Evolutionary conservation across 1,284 basidiomycete species (phyloP), one percentile per base, ranked within the genome.

Genomic region (Microbotryum scabiosae): DNA sequence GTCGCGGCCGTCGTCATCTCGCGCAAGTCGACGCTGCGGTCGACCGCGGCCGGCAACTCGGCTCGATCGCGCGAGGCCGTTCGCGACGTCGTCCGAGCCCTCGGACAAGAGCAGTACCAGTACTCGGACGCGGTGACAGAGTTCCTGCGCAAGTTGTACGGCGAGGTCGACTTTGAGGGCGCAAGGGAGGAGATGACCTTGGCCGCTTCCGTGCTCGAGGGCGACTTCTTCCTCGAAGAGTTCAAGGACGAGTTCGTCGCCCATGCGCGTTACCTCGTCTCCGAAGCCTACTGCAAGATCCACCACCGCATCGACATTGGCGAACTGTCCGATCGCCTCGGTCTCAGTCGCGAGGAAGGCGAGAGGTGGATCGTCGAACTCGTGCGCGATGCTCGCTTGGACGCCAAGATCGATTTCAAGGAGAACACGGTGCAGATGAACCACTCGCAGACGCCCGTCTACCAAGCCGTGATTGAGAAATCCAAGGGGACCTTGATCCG

Each of bases 341-440:
- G 97, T 76, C 82, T 97, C 59, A 86, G 87, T 26, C 83, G 81
- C 58, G 91, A 92, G 70, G 94, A 97, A 72, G 96, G 94, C 60
- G 94, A 97, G 75, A 96, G 96, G 76, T 98, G 94, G 94, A 94
- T 98, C 68, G 94, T 97, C 71, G 97, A 96, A 79, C 85, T 97
- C 62, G 94, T 97, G 71, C 84, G 92, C 54, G 96, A 97, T 76
- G 96, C 93, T 28, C 84, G 90, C 59, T 90, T 96, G 83, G 91
- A 98, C 72, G 91, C 91, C 60, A 97, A 96, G 80, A 97, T 97
- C 69, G 93, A 97, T 76, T 82, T 97, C 54, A 90, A 94, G 77
- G 90, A 92, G 88, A 94, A 97, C 74, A 88, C 94, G 73, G 94
- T 97, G 70, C 87, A 93, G 76, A 97, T 97, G 76, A 87, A 90